Conservation (phyloP, 352 stramenopile species). For the Bremia lactucae region DNA sequence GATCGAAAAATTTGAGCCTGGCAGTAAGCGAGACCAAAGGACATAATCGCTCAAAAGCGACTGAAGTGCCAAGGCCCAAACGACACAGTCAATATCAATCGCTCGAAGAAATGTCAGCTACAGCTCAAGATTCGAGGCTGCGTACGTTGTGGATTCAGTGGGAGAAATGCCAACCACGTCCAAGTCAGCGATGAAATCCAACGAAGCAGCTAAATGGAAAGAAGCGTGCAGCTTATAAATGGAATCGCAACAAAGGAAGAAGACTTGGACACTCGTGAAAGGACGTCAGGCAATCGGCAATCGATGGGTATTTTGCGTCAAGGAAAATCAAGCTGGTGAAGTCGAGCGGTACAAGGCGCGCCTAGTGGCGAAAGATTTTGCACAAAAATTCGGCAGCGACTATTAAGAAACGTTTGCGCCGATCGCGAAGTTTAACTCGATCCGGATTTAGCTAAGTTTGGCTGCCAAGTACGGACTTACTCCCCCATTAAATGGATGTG, state of each 20-base stretch:
- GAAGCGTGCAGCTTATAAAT: slow-evolving; percentile 3
- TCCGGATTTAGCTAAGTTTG: too few species aligned
- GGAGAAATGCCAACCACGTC: too few species aligned
- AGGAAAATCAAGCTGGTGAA: not conserved
- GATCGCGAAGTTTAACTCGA: too few species aligned
- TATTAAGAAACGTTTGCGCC: not conserved
- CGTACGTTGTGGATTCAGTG: slow-evolving; percentile 12
- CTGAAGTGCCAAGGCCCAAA: not conserved
- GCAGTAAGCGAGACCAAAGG: not conserved
- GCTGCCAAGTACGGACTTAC: too few species aligned
- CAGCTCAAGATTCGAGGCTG: slow-evolving; percentile 1
- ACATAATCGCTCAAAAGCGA: not conserved
- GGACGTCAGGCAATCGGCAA: not conserved
- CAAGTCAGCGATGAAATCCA: slow-evolving; percentile 9
- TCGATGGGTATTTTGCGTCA: not conserved
- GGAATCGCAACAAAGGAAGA: not conserved
- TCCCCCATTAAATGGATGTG: too few species aligned
- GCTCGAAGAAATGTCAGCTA: not conserved
- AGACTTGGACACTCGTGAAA: not conserved
- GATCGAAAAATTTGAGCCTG: not conserved
- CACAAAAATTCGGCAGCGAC: not conserved
- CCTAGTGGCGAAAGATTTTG: not conserved
- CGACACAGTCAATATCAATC: not conserved
- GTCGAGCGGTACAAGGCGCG: not conserved
- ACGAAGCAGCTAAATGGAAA: slow-evolving; percentile 6